A percentile compares a stretch with the other conserved stretches of the same genome.
Evolutionary conservation across 208 protist genomes (phyloP).

Genomic region (Crithidia fasciculata): DNA sequence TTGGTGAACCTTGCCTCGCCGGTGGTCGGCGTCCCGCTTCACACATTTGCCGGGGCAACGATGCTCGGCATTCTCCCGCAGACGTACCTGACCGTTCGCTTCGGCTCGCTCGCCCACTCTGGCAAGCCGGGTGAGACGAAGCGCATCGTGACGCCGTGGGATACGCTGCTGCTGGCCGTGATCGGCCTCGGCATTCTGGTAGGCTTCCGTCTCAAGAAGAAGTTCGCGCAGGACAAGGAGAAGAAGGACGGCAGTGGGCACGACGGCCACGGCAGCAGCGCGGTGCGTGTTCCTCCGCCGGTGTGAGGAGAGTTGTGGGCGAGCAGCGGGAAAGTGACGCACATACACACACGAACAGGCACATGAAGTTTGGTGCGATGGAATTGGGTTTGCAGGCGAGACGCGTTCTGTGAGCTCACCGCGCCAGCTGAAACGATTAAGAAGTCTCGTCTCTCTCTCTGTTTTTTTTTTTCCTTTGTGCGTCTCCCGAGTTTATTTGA

Average conservation of each 20-base stretch:
- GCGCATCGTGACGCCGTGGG: conserved; percentile 70
- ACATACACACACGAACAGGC: too few species aligned
- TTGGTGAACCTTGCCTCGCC: conserved; percentile 93
- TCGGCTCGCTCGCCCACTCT: conserved; percentile 54
- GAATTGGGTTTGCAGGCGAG: too few species aligned
- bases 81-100: conserved; percentile 88
- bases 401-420: too few species aligned
- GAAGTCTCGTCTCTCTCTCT: neutral
- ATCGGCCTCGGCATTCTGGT: conserved; percentile 46
- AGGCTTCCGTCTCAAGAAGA: conserved; percentile 45
- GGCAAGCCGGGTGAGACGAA: conserved; percentile 24
- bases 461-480: neutral
- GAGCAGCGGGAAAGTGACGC: neutral
- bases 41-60: conserved; percentile 79
- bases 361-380: too few species aligned
- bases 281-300: conserved; percentile 9
- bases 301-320: conserved; percentile 5
- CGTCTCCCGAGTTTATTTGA: neutral
- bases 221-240: conserved; percentile 25
- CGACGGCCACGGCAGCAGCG: neutral
- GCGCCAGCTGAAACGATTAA: too few species aligned
- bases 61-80: conserved; percentile 89
- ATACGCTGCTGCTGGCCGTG: conserved; percentile 68
- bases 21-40: conserved; percentile 70
- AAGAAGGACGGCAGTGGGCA: conserved; percentile 2